These are phyloP conservation scores for Ceratobasidium sp. DNA, from an alignment of 1,284 basidiomycete genomes.

Conservation along the genomic window DNA sequence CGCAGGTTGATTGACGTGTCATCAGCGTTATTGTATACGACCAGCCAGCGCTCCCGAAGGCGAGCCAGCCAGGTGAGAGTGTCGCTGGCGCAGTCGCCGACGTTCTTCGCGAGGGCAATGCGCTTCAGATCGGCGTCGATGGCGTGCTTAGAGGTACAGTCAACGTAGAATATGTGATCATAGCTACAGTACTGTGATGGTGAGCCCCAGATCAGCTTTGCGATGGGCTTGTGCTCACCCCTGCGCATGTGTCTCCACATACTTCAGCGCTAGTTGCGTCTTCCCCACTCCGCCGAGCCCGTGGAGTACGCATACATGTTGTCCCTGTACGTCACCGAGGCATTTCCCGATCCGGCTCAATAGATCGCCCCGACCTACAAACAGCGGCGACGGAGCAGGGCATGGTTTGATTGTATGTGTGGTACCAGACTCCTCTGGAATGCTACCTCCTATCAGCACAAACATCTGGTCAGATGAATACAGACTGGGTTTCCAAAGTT, in stretches of 20 bases:
- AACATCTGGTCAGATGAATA: not conserved
- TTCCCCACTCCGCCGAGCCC: not conserved
- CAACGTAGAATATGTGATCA: constrained; percentile 5
- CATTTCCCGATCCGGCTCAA: too few relatives aligned
- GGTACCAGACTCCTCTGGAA: not conserved
- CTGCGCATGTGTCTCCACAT: too few relatives aligned
- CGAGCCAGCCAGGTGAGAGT: not conserved
- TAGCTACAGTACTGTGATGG: not conserved
- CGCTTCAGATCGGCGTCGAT: not conserved
- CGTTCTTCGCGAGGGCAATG: not conserved
- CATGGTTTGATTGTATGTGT: too few relatives aligned
- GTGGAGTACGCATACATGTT: not conserved
- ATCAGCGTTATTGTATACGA: not conserved
- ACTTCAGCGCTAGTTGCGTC: constrained; percentile 13
- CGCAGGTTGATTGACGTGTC: not conserved
- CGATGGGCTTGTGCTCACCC: not conserved
- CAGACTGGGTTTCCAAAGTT: not conserved
- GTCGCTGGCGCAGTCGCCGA: not conserved
- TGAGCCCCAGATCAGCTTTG: not conserved
- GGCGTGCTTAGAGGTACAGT: not conserved
- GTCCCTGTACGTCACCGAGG: not conserved
- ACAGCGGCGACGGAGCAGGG: too few relatives aligned
- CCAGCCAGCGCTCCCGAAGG: not conserved
- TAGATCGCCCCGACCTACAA: too few relatives aligned
- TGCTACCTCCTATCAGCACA: not conserved